Evolutionary conservation across 768 basidiomycete species (phyloP).

Genomic region (Floccularia luteovirens): DNA sequence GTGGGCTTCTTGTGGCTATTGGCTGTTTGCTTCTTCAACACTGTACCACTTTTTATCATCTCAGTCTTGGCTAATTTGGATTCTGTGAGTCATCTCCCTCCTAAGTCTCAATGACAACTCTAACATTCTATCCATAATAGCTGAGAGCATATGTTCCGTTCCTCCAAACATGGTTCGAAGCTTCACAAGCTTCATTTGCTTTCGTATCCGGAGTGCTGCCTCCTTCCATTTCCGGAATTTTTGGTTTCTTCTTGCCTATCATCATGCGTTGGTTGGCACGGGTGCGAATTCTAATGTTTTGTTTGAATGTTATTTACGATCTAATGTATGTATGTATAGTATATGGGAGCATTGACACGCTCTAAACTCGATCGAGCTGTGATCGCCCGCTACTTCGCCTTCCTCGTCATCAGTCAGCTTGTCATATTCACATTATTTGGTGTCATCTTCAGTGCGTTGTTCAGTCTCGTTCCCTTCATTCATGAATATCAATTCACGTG

Average conservation of each 20-base stretch:
- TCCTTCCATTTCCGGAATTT: slow-evolving; percentile 79
- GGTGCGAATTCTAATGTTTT: slow-evolving; percentile 14
- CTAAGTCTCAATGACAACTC: slow-evolving; percentile 35
- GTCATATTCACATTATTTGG: slow-evolving; percentile 92
- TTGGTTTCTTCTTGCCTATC: slow-evolving; percentile 87
- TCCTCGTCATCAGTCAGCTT: slow-evolving; percentile 90
- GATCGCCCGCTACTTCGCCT: slow-evolving; percentile 86
- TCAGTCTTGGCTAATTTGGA: slow-evolving; percentile 89
- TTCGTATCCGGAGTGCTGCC: slow-evolving; percentile 91
- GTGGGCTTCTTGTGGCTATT: slow-evolving; percentile 77
- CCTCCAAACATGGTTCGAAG: slow-evolving; percentile 60
- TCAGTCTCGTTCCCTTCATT: neutral
- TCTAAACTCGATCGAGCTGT: slow-evolving; percentile 87
- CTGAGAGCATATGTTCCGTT: slow-evolving; percentile 66
- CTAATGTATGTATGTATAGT: slow-evolving; percentile 55
- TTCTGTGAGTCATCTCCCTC: slow-evolving; percentile 38
- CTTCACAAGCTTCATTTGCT: slow-evolving; percentile 65
- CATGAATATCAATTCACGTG: slow-evolving; percentile 1
- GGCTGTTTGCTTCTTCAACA: slow-evolving; percentile 89
- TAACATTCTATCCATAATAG: slow-evolving; percentile 19
- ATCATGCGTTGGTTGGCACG: slow-evolving; percentile 88
- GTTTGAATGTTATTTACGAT: slow-evolving; percentile 28
- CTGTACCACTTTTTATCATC: slow-evolving; percentile 83
- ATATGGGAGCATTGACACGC: slow-evolving; percentile 56
- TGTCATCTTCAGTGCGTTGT: slow-evolving; percentile 73